Conservation (phyloP, 208 protist species). For the Trypanosoma lewisi region DNA sequence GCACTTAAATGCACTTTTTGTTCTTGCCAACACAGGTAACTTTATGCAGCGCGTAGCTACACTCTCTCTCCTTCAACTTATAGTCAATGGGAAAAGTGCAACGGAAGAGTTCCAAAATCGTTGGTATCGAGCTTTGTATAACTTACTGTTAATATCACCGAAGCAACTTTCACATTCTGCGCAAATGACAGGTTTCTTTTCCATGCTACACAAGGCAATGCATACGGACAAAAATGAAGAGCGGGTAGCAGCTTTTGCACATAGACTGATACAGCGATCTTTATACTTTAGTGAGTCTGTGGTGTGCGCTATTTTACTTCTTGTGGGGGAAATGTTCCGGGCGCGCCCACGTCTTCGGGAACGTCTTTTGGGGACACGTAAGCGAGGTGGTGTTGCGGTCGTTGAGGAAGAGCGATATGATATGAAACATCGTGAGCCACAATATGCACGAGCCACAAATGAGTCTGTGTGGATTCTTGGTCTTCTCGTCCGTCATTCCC, state of each 20-base stretch:
- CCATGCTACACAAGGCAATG: slow-evolving; percentile 87
- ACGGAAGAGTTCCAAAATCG: slow-evolving; percentile 67
- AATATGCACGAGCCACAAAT: slow-evolving; percentile 64
- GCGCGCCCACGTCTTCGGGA: slow-evolving; percentile 51
- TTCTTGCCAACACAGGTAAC: slow-evolving; percentile 83
- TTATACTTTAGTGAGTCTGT: slow-evolving; percentile 85
- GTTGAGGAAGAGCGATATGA: slow-evolving; percentile 57
- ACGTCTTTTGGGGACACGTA: slow-evolving; percentile 33
- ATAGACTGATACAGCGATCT: slow-evolving; percentile 86
- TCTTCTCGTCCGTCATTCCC: slow-evolving; percentile 76
- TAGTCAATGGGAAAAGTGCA: slow-evolving; percentile 72
- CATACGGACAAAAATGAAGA: slow-evolving; percentile 77
- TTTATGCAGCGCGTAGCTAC: slow-evolving; percentile 88
- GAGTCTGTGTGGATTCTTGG: slow-evolving; percentile 85
- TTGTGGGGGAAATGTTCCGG: slow-evolving; percentile 84
- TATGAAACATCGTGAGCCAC: slow-evolving; percentile 80
- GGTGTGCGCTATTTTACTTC: slow-evolving; percentile 85
- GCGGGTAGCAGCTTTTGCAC: slow-evolving; percentile 86
- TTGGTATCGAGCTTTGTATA: slow-evolving; percentile 90
- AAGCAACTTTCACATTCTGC: slow-evolving; percentile 87
- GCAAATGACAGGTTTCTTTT: slow-evolving; percentile 90
- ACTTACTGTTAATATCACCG: slow-evolving; percentile 82
- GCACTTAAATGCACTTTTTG: slow-evolving; percentile 88
- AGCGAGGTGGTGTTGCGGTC: slow-evolving; percentile 12
- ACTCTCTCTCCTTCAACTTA: slow-evolving; percentile 82